A percentile compares a stretch with the other conserved stretches of the same genome.
Conservation (phyloP, 192 early-diverging fungal genomes). For the Kappamyces sp. region DNA sequence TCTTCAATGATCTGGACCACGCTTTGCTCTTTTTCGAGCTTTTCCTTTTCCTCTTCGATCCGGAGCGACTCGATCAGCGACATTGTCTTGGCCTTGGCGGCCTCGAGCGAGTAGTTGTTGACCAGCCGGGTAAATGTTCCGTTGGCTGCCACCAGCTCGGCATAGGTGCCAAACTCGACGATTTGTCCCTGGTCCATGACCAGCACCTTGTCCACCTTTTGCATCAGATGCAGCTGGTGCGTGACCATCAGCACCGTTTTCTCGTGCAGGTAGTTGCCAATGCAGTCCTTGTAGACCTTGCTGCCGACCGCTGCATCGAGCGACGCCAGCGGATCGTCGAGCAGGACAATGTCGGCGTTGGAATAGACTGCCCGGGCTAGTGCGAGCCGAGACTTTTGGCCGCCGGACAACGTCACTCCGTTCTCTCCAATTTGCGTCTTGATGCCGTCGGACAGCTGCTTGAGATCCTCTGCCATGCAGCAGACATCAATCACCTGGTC, state of each 20-base stretch:
- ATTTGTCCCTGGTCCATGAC: constrained; percentile 39
- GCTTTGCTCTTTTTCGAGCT: too few species aligned
- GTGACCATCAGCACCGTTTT: constrained; percentile 35
- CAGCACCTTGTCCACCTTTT: constrained; percentile 1
- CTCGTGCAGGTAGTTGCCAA: constrained; percentile 7
- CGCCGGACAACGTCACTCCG: constrained; percentile 20
- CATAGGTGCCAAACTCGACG: constrained; percentile 44
- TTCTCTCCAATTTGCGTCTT: constrained; percentile 21
- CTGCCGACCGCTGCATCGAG: constrained; percentile 16
- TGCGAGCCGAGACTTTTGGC: constrained; percentile 16
- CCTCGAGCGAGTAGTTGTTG: too few species aligned
- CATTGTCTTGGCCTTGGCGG: too few species aligned
- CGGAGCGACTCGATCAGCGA: too few species aligned
- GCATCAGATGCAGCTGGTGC: constrained; percentile 22
- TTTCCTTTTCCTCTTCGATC: too few species aligned
- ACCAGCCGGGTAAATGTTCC: too few species aligned
- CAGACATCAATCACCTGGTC: constrained; percentile 13
- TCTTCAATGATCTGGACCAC: background rate
- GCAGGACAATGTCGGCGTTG: constrained; percentile 17
- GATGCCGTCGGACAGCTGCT: constrained; percentile 20
- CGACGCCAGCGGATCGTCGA: constrained; percentile 24
- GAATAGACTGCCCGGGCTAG: constrained; percentile 18
- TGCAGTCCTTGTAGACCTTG: constrained; percentile 13
- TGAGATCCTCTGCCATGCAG: constrained; percentile 17
- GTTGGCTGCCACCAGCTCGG: constrained; percentile 51